Evolutionary conservation across 108 stramenopile genomes (phyloP).

Genomic region (Stephanodiscus minutulus): DNA sequence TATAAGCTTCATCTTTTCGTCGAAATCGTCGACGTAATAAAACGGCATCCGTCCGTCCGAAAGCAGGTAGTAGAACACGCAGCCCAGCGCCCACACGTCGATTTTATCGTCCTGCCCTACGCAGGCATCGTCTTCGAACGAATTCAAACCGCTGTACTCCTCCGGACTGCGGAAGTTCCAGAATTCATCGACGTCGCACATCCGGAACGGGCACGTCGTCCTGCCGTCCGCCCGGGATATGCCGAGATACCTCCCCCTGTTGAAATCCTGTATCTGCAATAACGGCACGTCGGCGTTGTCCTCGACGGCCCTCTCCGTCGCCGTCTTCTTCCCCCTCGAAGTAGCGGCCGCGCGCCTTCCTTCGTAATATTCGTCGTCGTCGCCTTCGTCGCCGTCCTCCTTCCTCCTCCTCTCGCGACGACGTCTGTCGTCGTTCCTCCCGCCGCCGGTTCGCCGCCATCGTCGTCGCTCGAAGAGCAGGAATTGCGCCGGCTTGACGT

Average conservation of each 20-base stretch:
- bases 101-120: constrained; percentile 18
- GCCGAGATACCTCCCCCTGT: constrained; percentile 17
- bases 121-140: not conserved
- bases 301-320: not conserved
- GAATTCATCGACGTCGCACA: constrained; percentile 19
- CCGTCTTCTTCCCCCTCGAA: not conserved
- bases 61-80: not conserved
- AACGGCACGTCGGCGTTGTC: constrained; percentile 7
- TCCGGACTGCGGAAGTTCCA: constrained; percentile 16
- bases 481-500: constrained; percentile 28
- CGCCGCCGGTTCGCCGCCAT: not conserved
- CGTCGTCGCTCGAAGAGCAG: constrained; percentile 10
- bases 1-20: not conserved
- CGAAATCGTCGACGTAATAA: not conserved
- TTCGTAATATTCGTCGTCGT: no score
- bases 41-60: not conserved
- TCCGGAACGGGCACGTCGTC: constrained; percentile 23
- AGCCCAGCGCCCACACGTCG: constrained; percentile 2
- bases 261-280: constrained; percentile 29
- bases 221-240: not conserved
- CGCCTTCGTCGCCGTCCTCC: no score
- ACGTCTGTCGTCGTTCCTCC: not conserved
- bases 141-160: constrained; percentile 6
- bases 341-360: no score
- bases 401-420: no score